Evolutionary conservation across 2,329 filamentous ascomycete species (phyloP).

Genomic region (Claviceps purpurea): DNA sequence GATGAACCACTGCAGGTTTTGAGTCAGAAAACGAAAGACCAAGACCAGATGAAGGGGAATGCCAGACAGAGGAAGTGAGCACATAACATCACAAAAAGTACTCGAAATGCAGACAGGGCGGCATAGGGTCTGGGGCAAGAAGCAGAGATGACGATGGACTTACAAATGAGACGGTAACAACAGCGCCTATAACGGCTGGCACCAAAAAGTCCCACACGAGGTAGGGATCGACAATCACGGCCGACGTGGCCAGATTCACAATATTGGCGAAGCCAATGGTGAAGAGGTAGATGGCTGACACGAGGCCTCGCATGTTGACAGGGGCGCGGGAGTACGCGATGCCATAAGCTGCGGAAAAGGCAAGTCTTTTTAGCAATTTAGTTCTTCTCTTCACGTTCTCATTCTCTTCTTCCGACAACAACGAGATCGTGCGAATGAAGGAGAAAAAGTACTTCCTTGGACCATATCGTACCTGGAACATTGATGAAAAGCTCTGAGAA

Average conservation of each 20-base stretch:
- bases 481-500: slow-evolving; percentile 17
- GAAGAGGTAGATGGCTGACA: slow-evolving; percentile 36
- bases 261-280: slow-evolving; percentile 31
- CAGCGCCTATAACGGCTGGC: slow-evolving; percentile 29
- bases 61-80: not conserved
- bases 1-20: slow-evolving; percentile 4
- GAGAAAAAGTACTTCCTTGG: too few species aligned
- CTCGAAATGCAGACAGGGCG: too few species aligned
- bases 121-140: not conserved
- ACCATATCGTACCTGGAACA: slow-evolving; percentile 8
- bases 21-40: too few species aligned
- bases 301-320: slow-evolving; percentile 36
- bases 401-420: not conserved
- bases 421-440: too few species aligned
- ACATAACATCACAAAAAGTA: too few species aligned
- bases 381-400: not conserved
- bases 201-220: slow-evolving; percentile 37
- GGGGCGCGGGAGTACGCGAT: slow-evolving; percentile 38
- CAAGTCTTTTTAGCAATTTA: too few species aligned
- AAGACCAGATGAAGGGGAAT: not conserved
- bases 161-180: slow-evolving; percentile 28
- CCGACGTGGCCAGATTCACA: slow-evolving; percentile 30
- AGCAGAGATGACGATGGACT: not conserved
- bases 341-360: slow-evolving; percentile 24
- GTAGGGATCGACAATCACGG: slow-evolving; percentile 33